Percentiles rank a stretch among this genome's conserved stretches.
These are phyloP conservation scores for Cutaneotrichosporon sp. DNA, from an alignment of 1,284 basidiomycete species.

Conservation along the genomic window DNA sequence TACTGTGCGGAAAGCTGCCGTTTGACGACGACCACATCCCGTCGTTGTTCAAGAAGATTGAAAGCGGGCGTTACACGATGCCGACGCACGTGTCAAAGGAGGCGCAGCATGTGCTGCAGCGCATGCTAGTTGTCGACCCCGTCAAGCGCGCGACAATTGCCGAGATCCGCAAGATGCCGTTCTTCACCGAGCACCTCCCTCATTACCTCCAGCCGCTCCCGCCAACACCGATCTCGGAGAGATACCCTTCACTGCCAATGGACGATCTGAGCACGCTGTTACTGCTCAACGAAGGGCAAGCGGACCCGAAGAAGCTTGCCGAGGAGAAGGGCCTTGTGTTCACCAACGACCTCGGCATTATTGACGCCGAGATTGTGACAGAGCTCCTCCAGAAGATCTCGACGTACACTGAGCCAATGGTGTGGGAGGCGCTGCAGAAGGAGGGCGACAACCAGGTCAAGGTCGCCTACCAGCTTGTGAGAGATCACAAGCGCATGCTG, in stretches of 20 bases:
- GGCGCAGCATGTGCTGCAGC: slow-evolving; percentile 71
- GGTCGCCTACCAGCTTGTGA: slow-evolving; percentile 89
- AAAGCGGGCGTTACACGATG: slow-evolving; percentile 79
- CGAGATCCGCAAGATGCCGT: slow-evolving; percentile 83
- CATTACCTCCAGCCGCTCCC: slow-evolving; percentile 82
- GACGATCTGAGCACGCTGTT: slow-evolving; percentile 47
- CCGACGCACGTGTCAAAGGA: slow-evolving; percentile 74
- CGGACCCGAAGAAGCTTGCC: slow-evolving; percentile 47
- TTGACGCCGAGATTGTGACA: slow-evolving; percentile 85
- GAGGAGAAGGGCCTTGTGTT: slow-evolving; percentile 52
- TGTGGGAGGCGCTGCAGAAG: slow-evolving; percentile 77
- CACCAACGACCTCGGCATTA: slow-evolving; percentile 66
- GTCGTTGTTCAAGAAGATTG: slow-evolving; percentile 86
- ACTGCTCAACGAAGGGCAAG: slow-evolving; percentile 46
- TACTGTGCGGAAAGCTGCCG: slow-evolving; percentile 85
- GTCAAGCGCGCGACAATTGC: slow-evolving; percentile 87
- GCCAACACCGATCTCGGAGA: slow-evolving; percentile 62
- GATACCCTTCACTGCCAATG: slow-evolving; percentile 46
- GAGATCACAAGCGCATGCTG: slow-evolving; percentile 84
- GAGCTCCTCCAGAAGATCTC: slow-evolving; percentile 74
- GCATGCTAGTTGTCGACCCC: slow-evolving; percentile 88
- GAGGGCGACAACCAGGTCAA: slow-evolving; percentile 94
- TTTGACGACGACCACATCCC: slow-evolving; percentile 96
- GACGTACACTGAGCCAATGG: slow-evolving; percentile 74
- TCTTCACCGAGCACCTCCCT: slow-evolving; percentile 80